These are phyloP conservation scores for Cymbopogon citratus DNA, from an alignment of 176 grass and related monocot species.

Conservation along the genomic window DNA sequence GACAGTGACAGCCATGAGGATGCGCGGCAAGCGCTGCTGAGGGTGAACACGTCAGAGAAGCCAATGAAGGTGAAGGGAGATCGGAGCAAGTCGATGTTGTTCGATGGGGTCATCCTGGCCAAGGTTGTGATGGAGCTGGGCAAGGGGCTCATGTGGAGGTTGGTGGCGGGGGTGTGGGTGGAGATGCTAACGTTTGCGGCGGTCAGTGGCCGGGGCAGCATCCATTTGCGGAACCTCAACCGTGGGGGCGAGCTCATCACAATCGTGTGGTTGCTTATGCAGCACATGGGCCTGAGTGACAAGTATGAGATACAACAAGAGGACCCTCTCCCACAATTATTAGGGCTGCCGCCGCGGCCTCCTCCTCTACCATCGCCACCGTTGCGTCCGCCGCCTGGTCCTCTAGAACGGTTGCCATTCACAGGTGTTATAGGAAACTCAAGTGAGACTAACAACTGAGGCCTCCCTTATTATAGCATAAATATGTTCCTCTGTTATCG, in stretches of 20 bases:
- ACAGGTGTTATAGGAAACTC: too few relatives aligned
- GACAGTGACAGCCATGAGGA: too few relatives aligned
- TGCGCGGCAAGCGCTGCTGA: neutral
- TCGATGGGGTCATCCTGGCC: conserved; percentile 34
- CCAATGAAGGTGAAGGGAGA: conserved; percentile 14
- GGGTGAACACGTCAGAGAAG: neutral
- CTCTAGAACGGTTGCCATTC: too few relatives aligned
- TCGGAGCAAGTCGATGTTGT: conserved; percentile 35
- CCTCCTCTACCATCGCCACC: too few relatives aligned
- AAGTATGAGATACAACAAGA: conserved; percentile 18
- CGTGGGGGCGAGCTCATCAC: conserved; percentile 43
- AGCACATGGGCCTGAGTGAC: conserved; percentile 31
- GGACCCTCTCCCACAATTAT: too few relatives aligned
- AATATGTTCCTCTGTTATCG: too few relatives aligned
- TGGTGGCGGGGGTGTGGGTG: neutral
- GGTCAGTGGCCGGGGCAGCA: conserved; percentile 15
- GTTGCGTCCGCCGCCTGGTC: too few relatives aligned
- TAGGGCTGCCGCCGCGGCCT: too few relatives aligned
- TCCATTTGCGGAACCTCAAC: conserved; percentile 25
- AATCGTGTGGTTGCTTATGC: conserved; percentile 39
- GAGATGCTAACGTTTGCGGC: conserved; percentile 44
- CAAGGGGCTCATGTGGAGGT: neutral
- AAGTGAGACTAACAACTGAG: too few relatives aligned
- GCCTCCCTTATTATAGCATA: too few relatives aligned
- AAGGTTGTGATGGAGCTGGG: neutral